phyloP scores from a whole-genome alignment of 1,284 basidiomycete species.

The Gastroboletus turbinatus region DNA sequence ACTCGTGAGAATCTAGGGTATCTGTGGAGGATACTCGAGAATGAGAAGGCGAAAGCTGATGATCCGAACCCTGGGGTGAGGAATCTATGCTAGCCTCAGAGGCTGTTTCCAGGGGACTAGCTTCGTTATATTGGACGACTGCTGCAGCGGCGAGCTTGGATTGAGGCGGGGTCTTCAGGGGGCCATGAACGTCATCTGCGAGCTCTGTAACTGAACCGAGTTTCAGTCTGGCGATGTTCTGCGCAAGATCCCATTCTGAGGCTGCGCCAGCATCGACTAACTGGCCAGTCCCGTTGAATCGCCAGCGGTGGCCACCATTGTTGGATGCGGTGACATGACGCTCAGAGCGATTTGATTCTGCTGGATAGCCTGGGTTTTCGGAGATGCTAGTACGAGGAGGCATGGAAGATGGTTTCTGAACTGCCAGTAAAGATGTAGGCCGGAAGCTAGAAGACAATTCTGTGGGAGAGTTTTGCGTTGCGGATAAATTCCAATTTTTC shows the following conservation, averaged over 20 bases:
- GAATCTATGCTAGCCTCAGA: conserved; percentile 70
- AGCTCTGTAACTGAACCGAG: conserved; percentile 55
- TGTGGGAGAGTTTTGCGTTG: conserved; percentile 34
- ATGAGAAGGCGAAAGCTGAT: conserved; percentile 62
- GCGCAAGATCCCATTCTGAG: conserved; percentile 66
- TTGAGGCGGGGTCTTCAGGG: conserved; percentile 64
- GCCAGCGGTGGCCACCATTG: conserved; percentile 53
- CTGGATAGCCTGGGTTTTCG: conserved; percentile 20
- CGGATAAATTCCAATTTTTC: conserved; percentile 47
- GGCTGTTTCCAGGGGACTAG: conserved; percentile 69
- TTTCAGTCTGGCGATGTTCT: conserved; percentile 70
- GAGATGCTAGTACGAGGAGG: conserved; percentile 42
- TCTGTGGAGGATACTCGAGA: conserved; percentile 78
- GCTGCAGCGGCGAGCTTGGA: conserved; percentile 49
- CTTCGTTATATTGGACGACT: conserved; percentile 57
- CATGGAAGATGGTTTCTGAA: conserved; percentile 45
- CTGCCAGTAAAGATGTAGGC: conserved; percentile 30
- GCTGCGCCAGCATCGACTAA: conserved; percentile 55
- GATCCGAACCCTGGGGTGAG: conserved; percentile 65
- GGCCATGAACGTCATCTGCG: conserved; percentile 47
- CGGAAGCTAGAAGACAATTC: conserved; percentile 31
- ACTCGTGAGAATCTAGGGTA: conserved; percentile 60
- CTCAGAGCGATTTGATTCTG: conserved; percentile 31
- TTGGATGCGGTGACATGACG: conserved; percentile 31
- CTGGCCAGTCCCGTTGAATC: conserved; percentile 60